A percentile compares a stretch with the other conserved stretches of the same genome.
Evolutionary conservation across 2,329 filamentous ascomycete species (phyloP).

Genomic region (Penicillium sp.): DNA sequence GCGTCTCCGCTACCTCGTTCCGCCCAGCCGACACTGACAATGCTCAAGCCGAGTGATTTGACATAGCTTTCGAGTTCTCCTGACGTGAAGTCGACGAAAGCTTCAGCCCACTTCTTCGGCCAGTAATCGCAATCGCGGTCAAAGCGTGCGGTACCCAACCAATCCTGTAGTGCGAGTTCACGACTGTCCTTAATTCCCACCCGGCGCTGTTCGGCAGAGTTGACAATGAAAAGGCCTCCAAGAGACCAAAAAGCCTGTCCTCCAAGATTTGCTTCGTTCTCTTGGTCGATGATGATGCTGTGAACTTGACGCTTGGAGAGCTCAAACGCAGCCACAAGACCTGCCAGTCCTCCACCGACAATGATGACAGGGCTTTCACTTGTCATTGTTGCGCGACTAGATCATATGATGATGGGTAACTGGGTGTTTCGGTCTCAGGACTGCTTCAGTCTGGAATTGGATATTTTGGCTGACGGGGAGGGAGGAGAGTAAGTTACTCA

Average conservation of each 20-base stretch:
- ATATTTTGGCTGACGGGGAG: neutral
- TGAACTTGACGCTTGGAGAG: neutral
- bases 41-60: conserved; percentile 1
- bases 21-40: neutral
- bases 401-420: neutral
- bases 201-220: neutral
- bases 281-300: conserved; percentile 1
- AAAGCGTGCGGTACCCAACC: neutral
- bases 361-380: neutral
- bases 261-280: neutral
- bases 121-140: conserved; percentile 4
- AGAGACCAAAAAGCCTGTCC: conserved; percentile 3
- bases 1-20: conserved; percentile 1
- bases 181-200: neutral
- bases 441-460: neutral
- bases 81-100: neutral
- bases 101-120: conserved; percentile 2
- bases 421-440: neutral
- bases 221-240: neutral
- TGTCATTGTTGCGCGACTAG: neutral
- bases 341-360: neutral
- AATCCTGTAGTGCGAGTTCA: conserved; percentile 2
- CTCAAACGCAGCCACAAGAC: conserved; percentile 2
- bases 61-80: neutral
- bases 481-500: neutral